Conservation (phyloP, 305 asterid species). For the Solanum hybrid region DNA sequence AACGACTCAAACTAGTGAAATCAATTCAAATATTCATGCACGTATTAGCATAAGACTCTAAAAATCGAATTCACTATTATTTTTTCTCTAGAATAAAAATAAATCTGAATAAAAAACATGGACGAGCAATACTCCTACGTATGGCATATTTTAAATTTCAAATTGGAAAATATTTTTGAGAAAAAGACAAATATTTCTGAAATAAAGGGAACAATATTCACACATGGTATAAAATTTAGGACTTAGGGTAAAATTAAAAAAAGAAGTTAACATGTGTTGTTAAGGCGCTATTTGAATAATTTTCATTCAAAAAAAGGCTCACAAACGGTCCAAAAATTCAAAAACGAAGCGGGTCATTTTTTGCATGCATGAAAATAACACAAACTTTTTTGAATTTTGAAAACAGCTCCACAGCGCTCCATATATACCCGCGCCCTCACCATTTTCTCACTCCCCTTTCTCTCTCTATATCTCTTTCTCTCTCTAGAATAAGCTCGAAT, state of each 20-base stretch:
- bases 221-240: not conserved
- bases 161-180: not conserved
- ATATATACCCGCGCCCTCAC: slow-evolving; percentile 13
- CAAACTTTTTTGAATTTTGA: slow-evolving; percentile 15
- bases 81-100: not conserved
- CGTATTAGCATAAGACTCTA: not conserved
- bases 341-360: slow-evolving; percentile 32
- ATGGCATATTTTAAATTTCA: not conserved
- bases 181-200: not conserved
- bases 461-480: not conserved
- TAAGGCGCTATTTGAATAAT: not conserved
- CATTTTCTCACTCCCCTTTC: not conserved
- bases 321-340: slow-evolving; percentile 43
- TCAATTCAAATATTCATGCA: not conserved
- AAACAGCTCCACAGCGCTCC: slow-evolving; percentile 14
- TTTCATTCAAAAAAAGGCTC: not conserved
- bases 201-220: not conserved
- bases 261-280: not conserved
- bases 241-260: not conserved
- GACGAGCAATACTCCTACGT: not conserved
- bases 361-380: slow-evolving; percentile 4
- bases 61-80: not conserved
- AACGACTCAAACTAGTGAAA: not conserved
- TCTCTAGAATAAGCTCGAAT: not conserved
- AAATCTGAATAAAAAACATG: not conserved